Conservation (phyloP, 1,139 yeast species). For the Kurtzmaniella natalensis region DNA sequence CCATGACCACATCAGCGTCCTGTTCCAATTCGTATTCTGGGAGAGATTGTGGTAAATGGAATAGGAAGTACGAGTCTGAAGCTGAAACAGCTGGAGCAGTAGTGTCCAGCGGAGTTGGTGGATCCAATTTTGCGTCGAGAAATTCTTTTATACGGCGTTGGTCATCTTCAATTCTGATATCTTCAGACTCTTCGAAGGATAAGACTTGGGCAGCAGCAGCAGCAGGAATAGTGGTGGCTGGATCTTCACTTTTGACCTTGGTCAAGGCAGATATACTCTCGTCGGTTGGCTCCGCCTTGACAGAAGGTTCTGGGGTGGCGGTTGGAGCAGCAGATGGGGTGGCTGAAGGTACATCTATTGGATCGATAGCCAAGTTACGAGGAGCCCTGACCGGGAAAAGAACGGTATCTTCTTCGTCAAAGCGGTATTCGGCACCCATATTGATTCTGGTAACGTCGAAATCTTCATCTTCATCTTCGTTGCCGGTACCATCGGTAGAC, state of each 20-base stretch:
- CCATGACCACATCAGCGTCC: conserved; percentile 13
- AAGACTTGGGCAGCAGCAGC: neutral
- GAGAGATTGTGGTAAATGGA: conserved; percentile 69
- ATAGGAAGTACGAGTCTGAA: conserved; percentile 52
- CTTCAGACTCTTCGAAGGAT: neutral
- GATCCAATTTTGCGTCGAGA: conserved; percentile 1
- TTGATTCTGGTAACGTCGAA: conserved; percentile 47
- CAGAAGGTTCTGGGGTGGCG: conserved; percentile 1
- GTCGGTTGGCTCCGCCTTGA: neutral
- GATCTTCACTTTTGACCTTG: neutral
- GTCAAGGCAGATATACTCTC: neutral
- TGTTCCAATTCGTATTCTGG: conserved; percentile 49
- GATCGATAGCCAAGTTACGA: conserved; percentile 25
- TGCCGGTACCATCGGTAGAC: conserved; percentile 9
- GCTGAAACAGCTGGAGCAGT: no score
- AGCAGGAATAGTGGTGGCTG: no score
- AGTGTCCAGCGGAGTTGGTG: conserved; percentile 6
- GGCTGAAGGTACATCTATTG: conserved; percentile 11
- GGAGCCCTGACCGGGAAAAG: conserved; percentile 43
- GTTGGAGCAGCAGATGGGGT: conserved; percentile 1
- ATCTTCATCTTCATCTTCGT: conserved; percentile 30
- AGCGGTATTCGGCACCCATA: conserved; percentile 56
- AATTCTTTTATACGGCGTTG: conserved; percentile 23
- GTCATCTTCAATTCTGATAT: neutral
- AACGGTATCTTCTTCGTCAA: conserved; percentile 43